These are phyloP conservation scores for Hypomyces perniciosus DNA, from an alignment of 2,329 filamentous ascomycete genomes.

Conservation along the genomic window DNA sequence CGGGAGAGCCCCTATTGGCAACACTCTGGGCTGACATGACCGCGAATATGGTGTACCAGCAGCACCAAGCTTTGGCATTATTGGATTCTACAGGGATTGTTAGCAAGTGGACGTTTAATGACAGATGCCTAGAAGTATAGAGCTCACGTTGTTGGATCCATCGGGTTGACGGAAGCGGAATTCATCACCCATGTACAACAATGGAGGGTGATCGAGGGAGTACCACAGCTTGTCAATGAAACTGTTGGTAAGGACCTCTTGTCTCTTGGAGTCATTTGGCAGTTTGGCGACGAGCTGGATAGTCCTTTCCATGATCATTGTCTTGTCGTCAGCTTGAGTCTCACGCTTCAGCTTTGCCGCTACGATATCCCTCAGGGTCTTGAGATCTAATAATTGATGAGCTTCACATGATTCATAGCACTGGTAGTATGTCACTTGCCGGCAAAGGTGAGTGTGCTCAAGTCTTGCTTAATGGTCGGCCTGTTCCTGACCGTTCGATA, in stretches of 20 bases:
- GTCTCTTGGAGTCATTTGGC: slow-evolving; percentile 54
- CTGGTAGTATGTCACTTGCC: slow-evolving; percentile 26
- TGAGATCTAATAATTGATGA: slow-evolving; percentile 44
- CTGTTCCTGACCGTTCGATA: slow-evolving; percentile 45
- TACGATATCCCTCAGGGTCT: slow-evolving; percentile 56
- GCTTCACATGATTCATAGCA: background rate
- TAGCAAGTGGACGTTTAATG: background rate
- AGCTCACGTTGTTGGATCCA: slow-evolving; percentile 58
- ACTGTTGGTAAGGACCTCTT: slow-evolving; percentile 57
- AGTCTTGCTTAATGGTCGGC: slow-evolving; percentile 48
- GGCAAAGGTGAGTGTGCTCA: slow-evolving; percentile 47
- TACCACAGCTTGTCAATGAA: slow-evolving; percentile 68
- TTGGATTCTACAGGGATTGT: slow-evolving; percentile 46
- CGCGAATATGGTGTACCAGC: slow-evolving; percentile 63
- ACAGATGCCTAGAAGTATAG: background rate
- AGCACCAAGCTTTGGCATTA: slow-evolving; percentile 58
- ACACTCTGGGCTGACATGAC: slow-evolving; percentile 52
- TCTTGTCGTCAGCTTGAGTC: slow-evolving; percentile 64
- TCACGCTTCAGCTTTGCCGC: slow-evolving; percentile 57
- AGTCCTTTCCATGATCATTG: slow-evolving; percentile 68
- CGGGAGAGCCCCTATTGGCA: slow-evolving; percentile 59
- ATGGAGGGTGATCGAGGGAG: slow-evolving; percentile 64
- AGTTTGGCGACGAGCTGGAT: slow-evolving; percentile 65
- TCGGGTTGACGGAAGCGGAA: slow-evolving; percentile 63
- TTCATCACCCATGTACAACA: slow-evolving; percentile 57